A percentile compares a stretch with the other conserved stretches of the same genome.
phyloP scores from a whole-genome alignment of 192 early-diverging fungal species.

The Coemansia biformis region DNA sequence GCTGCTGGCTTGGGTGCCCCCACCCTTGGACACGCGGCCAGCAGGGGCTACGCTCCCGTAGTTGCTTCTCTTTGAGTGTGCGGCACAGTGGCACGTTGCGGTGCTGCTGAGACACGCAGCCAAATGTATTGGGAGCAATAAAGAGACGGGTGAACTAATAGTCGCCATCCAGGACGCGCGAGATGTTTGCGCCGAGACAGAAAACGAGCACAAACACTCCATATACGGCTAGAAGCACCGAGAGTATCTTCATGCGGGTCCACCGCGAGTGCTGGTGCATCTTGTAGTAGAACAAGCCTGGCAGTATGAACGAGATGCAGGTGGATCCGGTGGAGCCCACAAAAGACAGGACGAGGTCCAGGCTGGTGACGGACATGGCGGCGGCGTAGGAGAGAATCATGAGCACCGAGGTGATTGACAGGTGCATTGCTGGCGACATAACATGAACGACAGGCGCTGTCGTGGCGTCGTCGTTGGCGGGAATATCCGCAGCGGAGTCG shows the following conservation, averaged over 20 bases:
- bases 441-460: conserved; percentile 29
- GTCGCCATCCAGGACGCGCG: conserved; percentile 28
- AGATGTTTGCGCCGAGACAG: conserved; percentile 66
- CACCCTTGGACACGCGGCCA: no score
- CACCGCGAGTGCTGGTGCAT: conserved; percentile 60
- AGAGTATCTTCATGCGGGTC: conserved; percentile 59
- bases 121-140: neutral
- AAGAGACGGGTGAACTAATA: conserved; percentile 2
- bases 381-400: conserved; percentile 65
- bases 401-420: conserved; percentile 64
- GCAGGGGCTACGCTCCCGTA: no score
- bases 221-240: conserved; percentile 59
- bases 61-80: no score
- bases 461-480: conserved; percentile 16
- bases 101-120: no score
- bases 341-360: conserved; percentile 81
- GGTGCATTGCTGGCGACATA: conserved; percentile 49
- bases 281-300: conserved; percentile 89
- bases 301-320: conserved; percentile 92
- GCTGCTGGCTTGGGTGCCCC: no score
- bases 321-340: conserved; percentile 98
- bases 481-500: neutral
- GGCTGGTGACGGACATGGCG: conserved; percentile 69
- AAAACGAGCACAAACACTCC: conserved; percentile 78
- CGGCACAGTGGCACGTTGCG: no score